These are phyloP conservation scores for Eucalyptus fibrosa DNA, from an alignment of 345 rosid species.

Conservation along the genomic window DNA sequence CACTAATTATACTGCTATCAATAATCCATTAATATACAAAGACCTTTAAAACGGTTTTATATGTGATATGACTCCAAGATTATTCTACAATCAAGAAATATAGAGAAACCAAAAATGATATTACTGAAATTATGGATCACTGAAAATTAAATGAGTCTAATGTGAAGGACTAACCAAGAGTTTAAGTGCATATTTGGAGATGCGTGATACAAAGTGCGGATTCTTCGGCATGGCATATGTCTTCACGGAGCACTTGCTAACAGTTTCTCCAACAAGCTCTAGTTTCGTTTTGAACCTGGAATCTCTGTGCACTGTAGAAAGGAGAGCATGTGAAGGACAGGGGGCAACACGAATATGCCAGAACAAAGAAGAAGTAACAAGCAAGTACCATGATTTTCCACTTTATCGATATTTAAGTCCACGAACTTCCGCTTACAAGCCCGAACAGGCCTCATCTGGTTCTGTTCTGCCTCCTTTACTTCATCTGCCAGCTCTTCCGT, in stretches of 20 bases:
- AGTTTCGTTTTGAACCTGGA: neutral
- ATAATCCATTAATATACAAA: neutral
- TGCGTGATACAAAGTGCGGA: neutral
- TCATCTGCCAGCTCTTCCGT: neutral
- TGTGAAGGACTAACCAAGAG: neutral
- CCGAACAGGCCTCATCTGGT: neutral
- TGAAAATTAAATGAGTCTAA: neutral
- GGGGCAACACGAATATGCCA: neutral
- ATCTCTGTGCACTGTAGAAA: neutral
- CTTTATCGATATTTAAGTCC: neutral
- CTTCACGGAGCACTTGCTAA: neutral
- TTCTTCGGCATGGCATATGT: neutral
- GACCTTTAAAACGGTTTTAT: neutral
- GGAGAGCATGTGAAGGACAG: neutral
- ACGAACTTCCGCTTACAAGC: neutral
- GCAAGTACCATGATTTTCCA: neutral
- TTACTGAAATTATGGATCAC: neutral
- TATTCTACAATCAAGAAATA: neutral
- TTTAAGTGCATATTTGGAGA: too few relatives aligned
- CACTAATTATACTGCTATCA: neutral
- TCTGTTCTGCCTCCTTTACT: neutral
- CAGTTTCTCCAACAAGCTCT: neutral
- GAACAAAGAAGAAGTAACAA: neutral
- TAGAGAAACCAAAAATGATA: neutral
- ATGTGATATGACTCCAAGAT: neutral